Conservation (phyloP, 2,329 filamentous ascomycete species). For the Fusarium odoratissimum region DNA sequence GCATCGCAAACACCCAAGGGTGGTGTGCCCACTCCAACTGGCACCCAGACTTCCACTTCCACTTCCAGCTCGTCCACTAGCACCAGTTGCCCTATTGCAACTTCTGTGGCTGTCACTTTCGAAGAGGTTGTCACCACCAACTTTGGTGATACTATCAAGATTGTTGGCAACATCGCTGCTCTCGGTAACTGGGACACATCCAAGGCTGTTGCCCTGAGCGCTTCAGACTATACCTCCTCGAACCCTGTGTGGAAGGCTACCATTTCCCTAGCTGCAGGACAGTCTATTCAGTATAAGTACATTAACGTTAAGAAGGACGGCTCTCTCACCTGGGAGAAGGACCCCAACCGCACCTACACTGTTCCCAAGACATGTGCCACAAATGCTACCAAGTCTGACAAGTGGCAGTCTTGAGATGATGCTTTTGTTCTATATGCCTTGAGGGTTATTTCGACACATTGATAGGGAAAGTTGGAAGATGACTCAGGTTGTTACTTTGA, state of each 20-base stretch:
- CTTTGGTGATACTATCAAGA: slow-evolving; percentile 73
- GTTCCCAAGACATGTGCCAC: slow-evolving; percentile 49
- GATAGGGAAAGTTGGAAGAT: not conserved
- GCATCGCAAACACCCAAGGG: slow-evolving; percentile 58
- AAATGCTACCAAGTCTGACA: slow-evolving; percentile 44
- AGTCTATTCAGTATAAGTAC: slow-evolving; percentile 74
- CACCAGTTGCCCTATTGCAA: slow-evolving; percentile 53
- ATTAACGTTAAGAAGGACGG: slow-evolving; percentile 68
- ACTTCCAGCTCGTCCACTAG: slow-evolving; percentile 42
- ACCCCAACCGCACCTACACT: slow-evolving; percentile 60
- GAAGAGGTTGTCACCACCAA: slow-evolving; percentile 66
- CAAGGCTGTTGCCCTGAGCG: slow-evolving; percentile 67
- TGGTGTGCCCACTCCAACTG: slow-evolving; percentile 49
- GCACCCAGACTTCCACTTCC: slow-evolving; percentile 44
- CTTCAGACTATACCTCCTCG: slow-evolving; percentile 66
- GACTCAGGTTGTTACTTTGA: not conserved
- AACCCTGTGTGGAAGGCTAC: slow-evolving; percentile 72
- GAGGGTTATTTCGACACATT: not conserved
- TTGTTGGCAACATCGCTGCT: slow-evolving; percentile 68
- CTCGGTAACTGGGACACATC: slow-evolving; percentile 72
- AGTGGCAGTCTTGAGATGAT: slow-evolving; percentile 44
- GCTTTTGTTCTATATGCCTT: not conserved
- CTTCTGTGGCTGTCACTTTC: slow-evolving; percentile 71
- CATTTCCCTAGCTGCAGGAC: slow-evolving; percentile 66
- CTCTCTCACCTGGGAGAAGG: slow-evolving; percentile 72